Conservation (phyloP, 106 monocot genomes). For the Allium fistulosum region DNA sequence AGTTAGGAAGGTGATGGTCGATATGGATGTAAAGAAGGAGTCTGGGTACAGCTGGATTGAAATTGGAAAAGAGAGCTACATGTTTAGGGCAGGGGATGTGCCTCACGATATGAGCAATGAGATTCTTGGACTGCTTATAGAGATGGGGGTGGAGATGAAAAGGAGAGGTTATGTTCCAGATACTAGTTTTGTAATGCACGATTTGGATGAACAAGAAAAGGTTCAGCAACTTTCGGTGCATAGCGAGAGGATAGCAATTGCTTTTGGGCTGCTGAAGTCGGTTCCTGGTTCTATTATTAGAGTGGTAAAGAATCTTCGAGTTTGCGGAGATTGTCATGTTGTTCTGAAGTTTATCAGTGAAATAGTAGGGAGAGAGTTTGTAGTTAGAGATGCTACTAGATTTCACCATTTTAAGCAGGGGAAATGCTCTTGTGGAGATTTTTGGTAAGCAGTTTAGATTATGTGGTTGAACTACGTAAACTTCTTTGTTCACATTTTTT, state of each 20-base stretch:
- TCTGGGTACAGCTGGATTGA: conserved; percentile 76
- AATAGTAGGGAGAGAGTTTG: conserved; percentile 38
- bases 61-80: conserved; percentile 41
- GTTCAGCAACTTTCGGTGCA: conserved; percentile 52
- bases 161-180: conserved; percentile 73
- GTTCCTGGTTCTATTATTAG: conserved; percentile 46
- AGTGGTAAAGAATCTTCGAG: conserved; percentile 78
- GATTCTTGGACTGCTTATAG: conserved; percentile 36
- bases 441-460: conserved; percentile 34
- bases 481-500: too few relatives aligned
- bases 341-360: conserved; percentile 60
- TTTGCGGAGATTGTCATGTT: conserved; percentile 68
- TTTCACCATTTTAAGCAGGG: conserved; percentile 60
- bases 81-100: conserved; percentile 63
- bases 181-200: conserved; percentile 58
- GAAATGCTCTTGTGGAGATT: conserved; percentile 62
- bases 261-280: conserved; percentile 50
- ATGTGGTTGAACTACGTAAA: too few relatives aligned
- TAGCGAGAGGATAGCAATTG: conserved; percentile 75
- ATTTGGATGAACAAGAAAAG: conserved; percentile 76
- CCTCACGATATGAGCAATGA: conserved; percentile 32
- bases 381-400: conserved; percentile 57
- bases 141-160: conserved; percentile 48
- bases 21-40: conserved; percentile 60
- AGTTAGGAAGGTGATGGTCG: conserved; percentile 43